Evolutionary conservation across 257 asterid genomes (phyloP).

Genomic region (Verbena officinalis): DNA sequence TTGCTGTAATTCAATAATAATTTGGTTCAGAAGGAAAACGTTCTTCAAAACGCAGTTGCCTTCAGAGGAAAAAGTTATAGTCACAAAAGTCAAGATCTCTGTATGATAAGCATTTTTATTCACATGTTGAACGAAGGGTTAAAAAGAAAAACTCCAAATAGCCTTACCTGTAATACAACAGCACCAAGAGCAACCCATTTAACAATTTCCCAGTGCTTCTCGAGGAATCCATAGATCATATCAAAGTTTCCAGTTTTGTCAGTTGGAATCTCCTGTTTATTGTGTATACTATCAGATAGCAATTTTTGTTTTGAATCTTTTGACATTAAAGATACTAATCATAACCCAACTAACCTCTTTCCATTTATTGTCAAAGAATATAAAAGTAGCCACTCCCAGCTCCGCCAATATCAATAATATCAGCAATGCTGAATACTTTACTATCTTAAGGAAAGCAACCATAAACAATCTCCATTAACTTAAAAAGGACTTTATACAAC

Average conservation of each 20-base stretch:
- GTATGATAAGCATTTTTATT: no score
- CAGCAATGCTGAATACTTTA: slow-evolving; percentile 73
- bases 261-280: slow-evolving; percentile 52
- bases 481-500: neutral
- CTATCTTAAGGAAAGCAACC: slow-evolving; percentile 64
- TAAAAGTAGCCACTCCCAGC: slow-evolving; percentile 80
- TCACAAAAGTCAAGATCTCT: no score
- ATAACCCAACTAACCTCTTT: slow-evolving; percentile 56
- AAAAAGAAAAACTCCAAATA: neutral
- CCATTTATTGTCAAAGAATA: slow-evolving; percentile 95
- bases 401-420: slow-evolving; percentile 79
- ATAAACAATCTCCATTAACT: neutral
- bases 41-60: no score
- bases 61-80: no score
- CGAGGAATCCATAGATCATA: slow-evolving; percentile 66
- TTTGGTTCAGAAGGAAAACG: no score
- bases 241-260: slow-evolving; percentile 51
- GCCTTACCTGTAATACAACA: slow-evolving; percentile 70
- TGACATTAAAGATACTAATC: slow-evolving; percentile 20
- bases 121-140: neutral
- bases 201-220: slow-evolving; percentile 67
- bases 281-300: slow-evolving; percentile 25
- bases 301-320: neutral
- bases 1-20: no score
- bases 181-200: slow-evolving; percentile 79